Percentiles rank a stretch among this genome's conserved stretches.
Conservation (phyloP, 805 yeast species). For the Saturnispora diversa region DNA sequence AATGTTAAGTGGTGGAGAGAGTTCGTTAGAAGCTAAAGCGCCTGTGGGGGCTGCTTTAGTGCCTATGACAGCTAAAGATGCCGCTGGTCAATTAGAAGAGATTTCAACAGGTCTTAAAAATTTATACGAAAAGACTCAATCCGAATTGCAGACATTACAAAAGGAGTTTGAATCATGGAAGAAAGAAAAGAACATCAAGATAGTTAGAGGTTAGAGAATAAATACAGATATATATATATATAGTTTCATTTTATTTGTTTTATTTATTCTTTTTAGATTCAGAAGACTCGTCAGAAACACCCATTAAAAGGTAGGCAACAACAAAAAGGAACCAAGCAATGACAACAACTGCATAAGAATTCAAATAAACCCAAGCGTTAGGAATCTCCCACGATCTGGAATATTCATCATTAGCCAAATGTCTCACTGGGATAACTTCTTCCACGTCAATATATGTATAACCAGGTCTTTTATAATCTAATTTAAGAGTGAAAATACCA, state of each 20-base stretch:
- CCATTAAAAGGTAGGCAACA: slow-evolving; percentile 45
- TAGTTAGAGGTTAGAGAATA: slow-evolving; percentile 29
- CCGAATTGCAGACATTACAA: slow-evolving; percentile 35
- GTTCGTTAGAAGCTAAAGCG: slow-evolving; percentile 1
- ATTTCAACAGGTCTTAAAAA: slow-evolving; percentile 43
- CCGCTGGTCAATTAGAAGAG: slow-evolving; percentile 50
- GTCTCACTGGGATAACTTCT: slow-evolving; percentile 76
- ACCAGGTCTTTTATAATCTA: slow-evolving; percentile 76
- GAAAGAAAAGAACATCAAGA: slow-evolving; percentile 40
- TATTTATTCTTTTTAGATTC: slow-evolving; percentile 20
- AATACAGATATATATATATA: too few relatives aligned
- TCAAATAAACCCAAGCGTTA: slow-evolving; percentile 85
- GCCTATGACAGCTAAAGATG: slow-evolving; percentile 74
- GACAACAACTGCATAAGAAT: slow-evolving; percentile 62
- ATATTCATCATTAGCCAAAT: slow-evolving; percentile 92
- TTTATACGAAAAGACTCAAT: slow-evolving; percentile 32
- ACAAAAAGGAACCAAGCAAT: slow-evolving; percentile 72
- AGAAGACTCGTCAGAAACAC: slow-evolving; percentile 15
- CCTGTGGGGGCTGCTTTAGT: slow-evolving; percentile 45
- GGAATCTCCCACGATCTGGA: slow-evolving; percentile 88
- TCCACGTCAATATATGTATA: slow-evolving; percentile 56
- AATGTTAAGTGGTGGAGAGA: slow-evolving; percentile 70
- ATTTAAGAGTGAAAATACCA: slow-evolving; percentile 85
- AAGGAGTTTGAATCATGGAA: slow-evolving; percentile 43
- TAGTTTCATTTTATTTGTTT: too few relatives aligned